These are phyloP conservation scores for Rutstroemia sydowiana DNA, from an alignment of 2,329 filamentous ascomycete genomes.

Conservation along the genomic window DNA sequence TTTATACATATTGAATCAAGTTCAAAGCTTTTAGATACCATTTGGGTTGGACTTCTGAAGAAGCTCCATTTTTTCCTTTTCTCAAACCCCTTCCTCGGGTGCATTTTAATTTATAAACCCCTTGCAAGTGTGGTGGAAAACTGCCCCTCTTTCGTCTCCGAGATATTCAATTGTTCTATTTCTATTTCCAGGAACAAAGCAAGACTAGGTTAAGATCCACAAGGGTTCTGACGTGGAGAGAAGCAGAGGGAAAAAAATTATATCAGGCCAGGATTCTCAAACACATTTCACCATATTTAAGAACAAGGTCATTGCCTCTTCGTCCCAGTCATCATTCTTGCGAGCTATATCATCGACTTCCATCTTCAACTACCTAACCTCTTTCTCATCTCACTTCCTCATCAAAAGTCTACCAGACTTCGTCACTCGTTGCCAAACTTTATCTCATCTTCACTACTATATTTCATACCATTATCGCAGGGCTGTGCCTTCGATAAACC, in stretches of 20 bases:
- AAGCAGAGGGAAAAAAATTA: not conserved
- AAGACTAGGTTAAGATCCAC: not conserved
- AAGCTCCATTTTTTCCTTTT: too few species aligned
- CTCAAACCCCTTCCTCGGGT: too few species aligned
- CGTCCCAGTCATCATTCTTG: not conserved
- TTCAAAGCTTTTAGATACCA: too few species aligned
- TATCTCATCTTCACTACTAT: not conserved
- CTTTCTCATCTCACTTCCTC: not conserved
- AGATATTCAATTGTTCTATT: not conserved
- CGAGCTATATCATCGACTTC: not conserved
- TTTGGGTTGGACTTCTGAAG: too few species aligned
- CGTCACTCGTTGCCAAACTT: conserved; percentile 5
- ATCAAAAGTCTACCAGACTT: not conserved
- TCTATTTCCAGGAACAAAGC: not conserved
- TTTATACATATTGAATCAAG: too few species aligned
- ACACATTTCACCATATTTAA: conserved; percentile 2
- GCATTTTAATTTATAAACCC: too few species aligned
- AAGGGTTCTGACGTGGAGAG: not conserved
- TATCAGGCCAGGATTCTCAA: not conserved
- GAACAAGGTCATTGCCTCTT: conserved; percentile 1
- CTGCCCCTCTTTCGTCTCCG: not conserved
- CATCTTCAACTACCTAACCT: not conserved
- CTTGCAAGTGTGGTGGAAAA: not conserved
- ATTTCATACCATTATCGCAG: not conserved
- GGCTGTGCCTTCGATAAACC: conserved; percentile 4